Conservation (phyloP, 2,329 filamentous ascomycete genomes). For the Clarireedia paspali region DNA sequence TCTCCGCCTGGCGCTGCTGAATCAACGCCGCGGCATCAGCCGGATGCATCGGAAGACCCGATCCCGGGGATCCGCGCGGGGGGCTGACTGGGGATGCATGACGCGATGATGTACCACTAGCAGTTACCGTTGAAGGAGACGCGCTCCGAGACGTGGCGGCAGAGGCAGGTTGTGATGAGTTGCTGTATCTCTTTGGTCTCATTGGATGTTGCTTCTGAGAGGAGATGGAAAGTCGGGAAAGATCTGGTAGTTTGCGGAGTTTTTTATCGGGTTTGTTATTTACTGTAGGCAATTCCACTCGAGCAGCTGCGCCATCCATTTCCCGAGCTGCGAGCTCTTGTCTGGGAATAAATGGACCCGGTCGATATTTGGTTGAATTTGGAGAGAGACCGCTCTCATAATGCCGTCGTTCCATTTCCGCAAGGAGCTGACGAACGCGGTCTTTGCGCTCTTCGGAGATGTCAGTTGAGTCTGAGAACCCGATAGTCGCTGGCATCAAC, state of each 20-base stretch:
- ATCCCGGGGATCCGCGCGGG: not conserved
- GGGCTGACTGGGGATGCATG: not conserved
- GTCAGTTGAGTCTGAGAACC: conserved; percentile 1
- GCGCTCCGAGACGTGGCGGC: no score
- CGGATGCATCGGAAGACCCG: not conserved
- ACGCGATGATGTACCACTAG: no score
- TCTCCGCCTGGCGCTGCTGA: not conserved
- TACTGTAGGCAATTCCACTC: not conserved
- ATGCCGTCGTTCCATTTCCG: conserved; percentile 1
- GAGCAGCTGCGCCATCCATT: not conserved
- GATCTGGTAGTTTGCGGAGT: no score
- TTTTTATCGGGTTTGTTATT: not conserved
- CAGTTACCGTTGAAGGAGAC: no score
- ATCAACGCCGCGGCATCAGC: not conserved
- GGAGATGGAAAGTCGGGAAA: no score
- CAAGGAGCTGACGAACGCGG: conserved; percentile 1
- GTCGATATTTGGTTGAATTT: not conserved
- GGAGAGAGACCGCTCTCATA: no score
- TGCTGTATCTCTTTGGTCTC: no score
- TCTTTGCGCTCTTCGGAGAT: conserved; percentile 7
- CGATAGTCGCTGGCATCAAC: conserved; percentile 3
- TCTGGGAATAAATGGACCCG: not conserved
- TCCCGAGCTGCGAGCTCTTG: not conserved
- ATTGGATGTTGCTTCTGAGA: no score
- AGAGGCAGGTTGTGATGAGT: no score